Evolutionary conservation across 768 basidiomycete genomes (phyloP).

Genomic region (Psilocybe tampanensis): DNA sequence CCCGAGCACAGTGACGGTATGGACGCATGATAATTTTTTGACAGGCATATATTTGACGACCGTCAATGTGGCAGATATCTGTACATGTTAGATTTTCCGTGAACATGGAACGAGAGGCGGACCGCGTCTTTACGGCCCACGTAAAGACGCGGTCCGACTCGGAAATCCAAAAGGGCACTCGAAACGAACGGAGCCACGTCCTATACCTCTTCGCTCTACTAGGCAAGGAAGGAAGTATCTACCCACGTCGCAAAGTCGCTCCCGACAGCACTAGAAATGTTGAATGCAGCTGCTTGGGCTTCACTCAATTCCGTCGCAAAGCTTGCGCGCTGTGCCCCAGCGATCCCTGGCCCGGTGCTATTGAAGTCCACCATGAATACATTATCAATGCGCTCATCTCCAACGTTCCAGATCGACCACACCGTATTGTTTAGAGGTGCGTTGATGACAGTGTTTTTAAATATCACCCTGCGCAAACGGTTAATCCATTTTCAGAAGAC

Average conservation of each 20-base stretch:
- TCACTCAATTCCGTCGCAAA: constrained; percentile 42
- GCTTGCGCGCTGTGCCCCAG: constrained; percentile 34
- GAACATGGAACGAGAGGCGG: background rate
- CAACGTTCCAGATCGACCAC: constrained; percentile 49
- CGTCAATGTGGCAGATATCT: background rate
- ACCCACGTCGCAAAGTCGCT: constrained; percentile 49
- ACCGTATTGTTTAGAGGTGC: constrained; percentile 41
- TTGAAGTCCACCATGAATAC: constrained; percentile 49
- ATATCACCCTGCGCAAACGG: constrained; percentile 41
- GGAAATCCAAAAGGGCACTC: too few relatives aligned
- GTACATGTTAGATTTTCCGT: background rate
- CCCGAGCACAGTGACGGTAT: background rate
- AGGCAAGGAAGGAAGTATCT: constrained; percentile 36
- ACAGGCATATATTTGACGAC: background rate
- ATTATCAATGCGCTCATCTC: constrained; percentile 39
- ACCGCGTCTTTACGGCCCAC: too few relatives aligned
- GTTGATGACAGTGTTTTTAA: constrained; percentile 45
- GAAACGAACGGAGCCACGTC: background rate
- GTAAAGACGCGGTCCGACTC: constrained; percentile 5
- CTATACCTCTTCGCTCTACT: too few relatives aligned
- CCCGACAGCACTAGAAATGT: constrained; percentile 47
- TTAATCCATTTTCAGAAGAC: background rate
- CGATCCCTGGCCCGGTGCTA: constrained; percentile 42
- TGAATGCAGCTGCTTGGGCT: constrained; percentile 39
- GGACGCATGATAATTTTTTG: constrained; percentile 1